These are phyloP conservation scores for Gonium pectorale DNA, from an alignment of 139 green algal species.

Conservation along the genomic window DNA sequence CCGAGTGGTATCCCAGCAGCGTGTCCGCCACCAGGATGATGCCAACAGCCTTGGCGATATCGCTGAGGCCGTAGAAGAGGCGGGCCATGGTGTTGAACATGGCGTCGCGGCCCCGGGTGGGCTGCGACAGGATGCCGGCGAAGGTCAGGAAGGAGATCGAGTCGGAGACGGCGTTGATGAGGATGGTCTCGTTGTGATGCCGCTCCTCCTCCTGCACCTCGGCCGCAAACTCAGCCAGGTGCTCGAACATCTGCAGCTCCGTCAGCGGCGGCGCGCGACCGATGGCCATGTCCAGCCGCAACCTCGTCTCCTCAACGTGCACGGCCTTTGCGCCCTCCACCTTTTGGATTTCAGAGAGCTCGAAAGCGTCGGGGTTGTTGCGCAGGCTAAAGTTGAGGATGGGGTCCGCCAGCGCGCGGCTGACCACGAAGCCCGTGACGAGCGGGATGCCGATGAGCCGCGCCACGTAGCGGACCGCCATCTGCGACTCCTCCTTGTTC, in stretches of 20 bases:
- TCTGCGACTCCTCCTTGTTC: constrained; percentile 84
- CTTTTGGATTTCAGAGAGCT: constrained; percentile 80
- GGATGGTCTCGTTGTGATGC: constrained; percentile 69
- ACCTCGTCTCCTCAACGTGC: constrained; percentile 83
- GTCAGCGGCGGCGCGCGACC: constrained; percentile 77
- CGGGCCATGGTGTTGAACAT: constrained; percentile 75
- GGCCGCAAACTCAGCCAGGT: constrained; percentile 69
- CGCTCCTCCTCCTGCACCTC: constrained; percentile 78
- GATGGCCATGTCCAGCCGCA: constrained; percentile 87
- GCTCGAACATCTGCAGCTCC: constrained; percentile 72
- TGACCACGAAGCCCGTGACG: constrained; percentile 73
- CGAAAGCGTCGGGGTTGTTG: constrained; percentile 80
- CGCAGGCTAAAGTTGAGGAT: constrained; percentile 71
- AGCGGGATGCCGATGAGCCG: constrained; percentile 76
- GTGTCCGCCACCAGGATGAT: constrained; percentile 92
- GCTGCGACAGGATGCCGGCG: constrained; percentile 70
- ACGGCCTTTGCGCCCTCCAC: constrained; percentile 74
- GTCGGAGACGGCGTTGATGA: constrained; percentile 77
- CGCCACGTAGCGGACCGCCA: constrained; percentile 64
- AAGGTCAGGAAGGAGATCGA: constrained; percentile 67
- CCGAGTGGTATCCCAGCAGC: constrained; percentile 94
- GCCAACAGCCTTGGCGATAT: constrained; percentile 93
- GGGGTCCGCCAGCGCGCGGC: constrained; percentile 74
- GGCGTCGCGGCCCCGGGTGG: constrained; percentile 46
- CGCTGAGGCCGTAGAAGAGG: constrained; percentile 86